Base-by-base conservation (phyloP, 2,329 filamentous ascomycete genomes). In the Colletotrichum neosansevieriae region DNA sequence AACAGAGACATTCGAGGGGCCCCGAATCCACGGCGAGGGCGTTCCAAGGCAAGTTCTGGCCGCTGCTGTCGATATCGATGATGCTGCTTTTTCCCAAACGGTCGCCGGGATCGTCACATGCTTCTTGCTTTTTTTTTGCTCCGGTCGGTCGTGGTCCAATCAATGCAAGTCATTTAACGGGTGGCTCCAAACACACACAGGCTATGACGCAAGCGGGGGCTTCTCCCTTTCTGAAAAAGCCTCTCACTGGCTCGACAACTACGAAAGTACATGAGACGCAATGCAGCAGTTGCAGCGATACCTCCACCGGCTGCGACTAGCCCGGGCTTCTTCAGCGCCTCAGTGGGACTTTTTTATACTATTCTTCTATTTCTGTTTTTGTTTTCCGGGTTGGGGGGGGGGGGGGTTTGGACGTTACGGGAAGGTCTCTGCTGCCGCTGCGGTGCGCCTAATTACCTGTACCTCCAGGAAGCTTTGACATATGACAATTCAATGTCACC, bases 151-250 rank as follows among this genome's bases (percentile, higher is more conserved):
- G 15, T 56, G 34, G 10, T 24, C 62, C 62, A 66, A 60, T 69
- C 62, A 59, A 12, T 36, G 40, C 49, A 53, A 44, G 17, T 34
- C 36, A 53, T 59, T 65, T 19, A 58, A 54, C 53, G 50, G 63
- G 49, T 58, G 65, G 58, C 54, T 68, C 61, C 61, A 63, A 56
- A 44, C 56, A 57, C 49, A 59, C 50, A 60, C 40, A 21, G 34
- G 49, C 34, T 44, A 69, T 69, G 66, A 69, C 62, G 66, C 56
- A 69, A 69, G 54, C 56, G 66, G 61, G 61, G 61, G 61, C 66
- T 38, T 34, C 34, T 50, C 34, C 42, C 54, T 54, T 47, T 17
- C 7, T 51, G 12, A 34, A 11, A n/a, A 34, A 68, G 53, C 51
- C 65, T 34, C 65, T 36, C 17, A 59, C 38, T 60, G 56, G 66